Evolutionary conservation across 1,284 basidiomycete genomes (phyloP).

Genomic region (Athelia psychrophila): DNA sequence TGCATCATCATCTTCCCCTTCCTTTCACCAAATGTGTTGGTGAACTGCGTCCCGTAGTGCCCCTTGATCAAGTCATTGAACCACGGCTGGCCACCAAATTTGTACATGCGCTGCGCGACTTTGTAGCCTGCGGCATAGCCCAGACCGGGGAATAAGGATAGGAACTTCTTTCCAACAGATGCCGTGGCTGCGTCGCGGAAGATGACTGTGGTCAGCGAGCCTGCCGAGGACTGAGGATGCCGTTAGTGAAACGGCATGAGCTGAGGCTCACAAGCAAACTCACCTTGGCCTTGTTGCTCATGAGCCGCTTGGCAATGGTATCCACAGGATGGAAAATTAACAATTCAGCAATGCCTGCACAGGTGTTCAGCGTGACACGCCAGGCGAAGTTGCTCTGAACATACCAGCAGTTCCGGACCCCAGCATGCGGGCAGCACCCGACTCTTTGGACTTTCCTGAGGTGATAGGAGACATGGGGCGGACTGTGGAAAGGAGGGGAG

Average conservation of each 20-base stretch:
- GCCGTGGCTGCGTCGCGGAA: slow-evolving; percentile 86
- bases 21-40: slow-evolving; percentile 88
- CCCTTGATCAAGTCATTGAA: slow-evolving; percentile 90
- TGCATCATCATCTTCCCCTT: slow-evolving; percentile 96
- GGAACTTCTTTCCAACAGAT: slow-evolving; percentile 65
- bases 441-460: slow-evolving; percentile 75
- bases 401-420: slow-evolving; percentile 68
- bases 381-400: no score
- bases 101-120: slow-evolving; percentile 91
- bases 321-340: slow-evolving; percentile 91
- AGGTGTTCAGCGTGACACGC: no score
- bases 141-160: slow-evolving; percentile 96
- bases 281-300: slow-evolving; percentile 93
- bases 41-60: slow-evolving; percentile 77
- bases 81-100: slow-evolving; percentile 98
- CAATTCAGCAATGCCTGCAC: slow-evolving; percentile 88
- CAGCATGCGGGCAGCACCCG: slow-evolving; percentile 86
- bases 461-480: slow-evolving; percentile 57
- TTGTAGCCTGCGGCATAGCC: slow-evolving; percentile 99
- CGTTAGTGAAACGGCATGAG: not conserved
- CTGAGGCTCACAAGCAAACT: not conserved
- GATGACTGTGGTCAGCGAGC: slow-evolving; percentile 71
- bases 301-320: slow-evolving; percentile 95
- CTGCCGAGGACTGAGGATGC: slow-evolving; percentile 52
- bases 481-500: no score